phyloP scores from a whole-genome alignment of 257 asterid genomes.

The Fraxinus anomala region DNA sequence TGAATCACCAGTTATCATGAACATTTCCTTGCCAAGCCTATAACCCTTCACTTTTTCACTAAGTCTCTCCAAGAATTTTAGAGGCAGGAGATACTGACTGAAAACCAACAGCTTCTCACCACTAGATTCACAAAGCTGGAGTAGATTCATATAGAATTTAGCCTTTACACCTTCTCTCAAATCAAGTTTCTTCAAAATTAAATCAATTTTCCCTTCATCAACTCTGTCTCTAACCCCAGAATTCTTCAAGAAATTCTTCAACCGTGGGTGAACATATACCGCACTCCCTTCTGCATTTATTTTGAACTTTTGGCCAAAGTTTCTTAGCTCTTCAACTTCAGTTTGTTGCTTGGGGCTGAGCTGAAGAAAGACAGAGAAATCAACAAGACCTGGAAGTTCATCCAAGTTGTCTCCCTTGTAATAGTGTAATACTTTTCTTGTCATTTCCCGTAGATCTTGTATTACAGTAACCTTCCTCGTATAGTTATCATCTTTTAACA shows the following conservation, averaged over 20 bases:
- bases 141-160: conserved; percentile 80
- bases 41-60: conserved; percentile 69
- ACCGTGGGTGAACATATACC: conserved; percentile 70
- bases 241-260: conserved; percentile 65
- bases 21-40: conserved; percentile 67
- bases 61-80: conserved; percentile 77
- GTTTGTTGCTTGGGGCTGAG: conserved; percentile 53
- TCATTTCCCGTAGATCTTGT: conserved; percentile 89
- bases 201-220: conserved; percentile 61
- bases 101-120: conserved; percentile 84
- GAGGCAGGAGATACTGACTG: conserved; percentile 87
- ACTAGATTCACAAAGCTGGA: conserved; percentile 74
- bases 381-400: conserved; percentile 93
- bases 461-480: conserved; percentile 74
- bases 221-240: conserved; percentile 67
- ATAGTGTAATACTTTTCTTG: conserved; percentile 77
- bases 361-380: conserved; percentile 71
- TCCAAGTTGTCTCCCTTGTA: conserved; percentile 93
- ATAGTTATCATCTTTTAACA: conserved; percentile 68
- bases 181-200: conserved; percentile 53
- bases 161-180: conserved; percentile 78
- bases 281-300: conserved; percentile 87
- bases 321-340: conserved; percentile 54
- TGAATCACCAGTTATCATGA: conserved; percentile 91
- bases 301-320: conserved; percentile 57